A percentile compares a stretch with the other conserved stretches of the same genome.
phyloP scores from a whole-genome alignment of 129 eudicot genomes.

The Artemisia annua region DNA sequence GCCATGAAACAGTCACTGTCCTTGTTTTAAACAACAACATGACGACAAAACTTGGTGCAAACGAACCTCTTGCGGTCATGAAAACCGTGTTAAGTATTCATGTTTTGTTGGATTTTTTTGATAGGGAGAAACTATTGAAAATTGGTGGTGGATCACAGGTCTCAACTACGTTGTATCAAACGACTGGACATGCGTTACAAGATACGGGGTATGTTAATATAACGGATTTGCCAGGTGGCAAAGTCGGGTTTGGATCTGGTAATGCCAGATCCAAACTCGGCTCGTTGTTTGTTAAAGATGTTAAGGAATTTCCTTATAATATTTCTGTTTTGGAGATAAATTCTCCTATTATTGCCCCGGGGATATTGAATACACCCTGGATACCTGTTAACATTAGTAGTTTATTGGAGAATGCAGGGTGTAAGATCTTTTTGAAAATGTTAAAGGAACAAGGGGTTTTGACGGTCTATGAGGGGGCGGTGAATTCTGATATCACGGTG shows the following conservation, averaged over 20 bases:
- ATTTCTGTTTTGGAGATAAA: constrained; percentile 71
- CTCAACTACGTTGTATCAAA: constrained; percentile 74
- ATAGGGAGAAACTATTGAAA: constrained; percentile 52
- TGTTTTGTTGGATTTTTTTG: constrained; percentile 70
- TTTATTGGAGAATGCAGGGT: not conserved
- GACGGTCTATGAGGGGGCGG: not conserved
- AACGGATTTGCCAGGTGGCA: constrained; percentile 64
- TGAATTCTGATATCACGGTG: not conserved
- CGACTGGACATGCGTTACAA: constrained; percentile 64
- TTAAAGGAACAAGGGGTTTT: not conserved
- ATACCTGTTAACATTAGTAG: not conserved
- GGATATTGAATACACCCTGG: constrained; percentile 15
- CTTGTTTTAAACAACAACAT: constrained; percentile 53
- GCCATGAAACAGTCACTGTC: constrained; percentile 61
- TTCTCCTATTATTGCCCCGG: constrained; percentile 51
- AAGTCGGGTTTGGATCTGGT: constrained; percentile 74
- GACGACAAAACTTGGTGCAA: constrained; percentile 36
- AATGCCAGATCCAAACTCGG: constrained; percentile 43
- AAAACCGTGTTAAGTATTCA: constrained; percentile 65
- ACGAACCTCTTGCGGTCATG: constrained; percentile 49
- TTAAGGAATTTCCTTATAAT: constrained; percentile 61
- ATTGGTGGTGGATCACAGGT: constrained; percentile 55
- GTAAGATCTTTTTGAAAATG: not conserved
- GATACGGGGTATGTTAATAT: constrained; percentile 67
- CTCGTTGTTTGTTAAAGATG: constrained; percentile 45